phyloP scores from a whole-genome alignment of 2,329 filamentous ascomycete genomes.

The Sporothrix pseudoabietina region DNA sequence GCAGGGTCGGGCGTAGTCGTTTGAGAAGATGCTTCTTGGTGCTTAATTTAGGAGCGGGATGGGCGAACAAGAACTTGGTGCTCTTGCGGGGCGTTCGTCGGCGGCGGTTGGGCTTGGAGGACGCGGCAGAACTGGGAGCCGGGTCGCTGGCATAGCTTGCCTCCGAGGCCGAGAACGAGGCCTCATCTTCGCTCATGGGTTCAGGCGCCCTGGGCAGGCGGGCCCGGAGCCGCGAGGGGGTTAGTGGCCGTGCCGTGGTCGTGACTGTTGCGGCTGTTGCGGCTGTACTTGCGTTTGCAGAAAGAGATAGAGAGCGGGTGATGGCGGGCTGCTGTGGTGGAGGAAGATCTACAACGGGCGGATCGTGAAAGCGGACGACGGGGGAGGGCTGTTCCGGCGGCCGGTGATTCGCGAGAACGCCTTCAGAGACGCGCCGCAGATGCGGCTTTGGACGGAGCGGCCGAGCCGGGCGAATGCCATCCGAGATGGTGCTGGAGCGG shows the following conservation, averaged over 20 bases:
- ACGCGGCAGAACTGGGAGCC: constrained; percentile 42
- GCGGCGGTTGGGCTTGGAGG: constrained; percentile 43
- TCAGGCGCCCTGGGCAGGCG: constrained; percentile 30
- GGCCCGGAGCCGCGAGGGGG: constrained; percentile 29
- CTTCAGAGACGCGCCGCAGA: constrained; percentile 30
- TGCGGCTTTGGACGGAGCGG: constrained; percentile 28
- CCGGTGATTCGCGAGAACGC: constrained; percentile 18
- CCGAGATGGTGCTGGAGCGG: constrained; percentile 28
- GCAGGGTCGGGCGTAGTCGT: constrained; percentile 66
- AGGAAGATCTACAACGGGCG: constrained; percentile 36
- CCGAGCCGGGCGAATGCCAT: constrained; percentile 21
- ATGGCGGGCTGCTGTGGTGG: constrained; percentile 20
- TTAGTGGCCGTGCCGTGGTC: constrained; percentile 16
- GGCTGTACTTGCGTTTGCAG: background rate
- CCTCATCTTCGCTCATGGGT: constrained; percentile 54
- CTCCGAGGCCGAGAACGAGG: constrained; percentile 50
- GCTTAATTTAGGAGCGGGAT: constrained; percentile 62
- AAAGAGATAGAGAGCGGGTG: background rate
- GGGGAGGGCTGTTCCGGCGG: constrained; percentile 39
- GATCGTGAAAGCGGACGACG: constrained; percentile 53
- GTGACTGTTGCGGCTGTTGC: background rate
- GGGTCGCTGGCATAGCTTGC: constrained; percentile 50
- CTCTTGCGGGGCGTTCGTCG: constrained; percentile 53
- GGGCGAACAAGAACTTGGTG: constrained; percentile 67
- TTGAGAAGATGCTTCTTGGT: constrained; percentile 66